Conservation (phyloP, 306 rosid genomes). For the Trifolium dubium region DNA sequence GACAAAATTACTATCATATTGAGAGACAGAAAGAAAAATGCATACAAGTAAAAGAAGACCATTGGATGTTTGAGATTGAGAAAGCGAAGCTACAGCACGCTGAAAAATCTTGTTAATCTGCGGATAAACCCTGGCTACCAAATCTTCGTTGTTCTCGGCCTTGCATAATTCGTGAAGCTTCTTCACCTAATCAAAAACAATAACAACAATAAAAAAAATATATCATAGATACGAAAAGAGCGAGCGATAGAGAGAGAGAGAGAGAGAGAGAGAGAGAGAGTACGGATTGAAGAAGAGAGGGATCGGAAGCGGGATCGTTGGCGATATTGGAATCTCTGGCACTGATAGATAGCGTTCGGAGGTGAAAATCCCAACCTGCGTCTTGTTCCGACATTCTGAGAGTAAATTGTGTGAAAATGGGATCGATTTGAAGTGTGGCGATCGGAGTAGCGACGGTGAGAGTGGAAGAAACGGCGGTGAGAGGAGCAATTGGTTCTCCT, state of each 20-base stretch:
- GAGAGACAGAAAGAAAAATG: neutral
- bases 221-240: neutral
- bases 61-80: slow-evolving; percentile 85
- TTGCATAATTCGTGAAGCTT: slow-evolving; percentile 75
- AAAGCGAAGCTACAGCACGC: slow-evolving; percentile 76
- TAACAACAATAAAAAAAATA: neutral
- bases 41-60: slow-evolving; percentile 86
- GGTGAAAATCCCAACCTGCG: slow-evolving; percentile 79
- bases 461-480: neutral
- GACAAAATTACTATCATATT: neutral
- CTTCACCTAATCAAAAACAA: slow-evolving; percentile 61
- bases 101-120: slow-evolving; percentile 83
- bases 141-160: slow-evolving; percentile 79
- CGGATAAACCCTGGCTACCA: slow-evolving; percentile 85
- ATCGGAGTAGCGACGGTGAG: neutral
- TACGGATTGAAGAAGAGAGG: slow-evolving; percentile 81
- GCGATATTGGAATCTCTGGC: slow-evolving; percentile 81
- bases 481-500: neutral
- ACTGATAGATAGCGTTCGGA: slow-evolving; percentile 67
- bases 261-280: neutral
- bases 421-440: slow-evolving; percentile 9
- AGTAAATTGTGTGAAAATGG: neutral
- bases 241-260: neutral
- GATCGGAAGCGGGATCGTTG: slow-evolving; percentile 86
- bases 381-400: slow-evolving; percentile 54